Base-by-base conservation (phyloP, 1,284 basidiomycete genomes). In the Inonotus hispidus region DNA sequence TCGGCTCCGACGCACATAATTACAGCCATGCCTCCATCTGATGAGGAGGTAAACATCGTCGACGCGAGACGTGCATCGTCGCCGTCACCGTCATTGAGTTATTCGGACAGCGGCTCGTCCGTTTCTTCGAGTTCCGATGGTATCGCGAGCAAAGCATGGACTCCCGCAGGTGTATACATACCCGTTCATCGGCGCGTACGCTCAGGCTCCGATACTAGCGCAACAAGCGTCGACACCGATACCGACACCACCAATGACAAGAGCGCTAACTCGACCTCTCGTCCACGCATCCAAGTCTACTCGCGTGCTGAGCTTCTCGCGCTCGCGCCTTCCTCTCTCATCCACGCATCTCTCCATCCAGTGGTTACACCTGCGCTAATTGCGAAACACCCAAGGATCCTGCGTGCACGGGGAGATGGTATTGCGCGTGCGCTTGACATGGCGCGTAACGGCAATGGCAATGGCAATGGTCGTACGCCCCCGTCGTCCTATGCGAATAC, bases 271-370 rank as follows among this genome's bases (percentile, higher is more conserved):
- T 32, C 32, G 32, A 32, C 32, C 3, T 25, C 38, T 52, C 55
- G 53, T 7, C 6, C 55, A 2, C 52, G 41, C 3, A 29, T 32
- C 32, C 32, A 32, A 32, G 32, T 64, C 13, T 66, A 66, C 55
- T 49, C 59, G 2, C 64, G 62, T 52, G 58, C 46, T 10, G 56
- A 56, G 25, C 63, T 67, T n/a, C 59, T 67, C 23, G 45, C 55
- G 7, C 66, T 67, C 16, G 66, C 64, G 4, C 61, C 58, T 29
- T 61, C 66, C 6, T 63, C 66, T 10, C 61, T 67, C 6, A 35
- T 63, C 8, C 50, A 63, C 29, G 29, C 32, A 5, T 45, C 54
- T 2, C 38, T 54, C 7, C 29, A 32, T 11, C 61, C 61, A 1
- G 25, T 55, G 19, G 35, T 62, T 8, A 58, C 61, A 25, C 63